A percentile compares a stretch with the other conserved stretches of the same genome.
Evolutionary conservation across 1,284 basidiomycete genomes (phyloP).

Genomic region (Microbotryum scabiosae): DNA sequence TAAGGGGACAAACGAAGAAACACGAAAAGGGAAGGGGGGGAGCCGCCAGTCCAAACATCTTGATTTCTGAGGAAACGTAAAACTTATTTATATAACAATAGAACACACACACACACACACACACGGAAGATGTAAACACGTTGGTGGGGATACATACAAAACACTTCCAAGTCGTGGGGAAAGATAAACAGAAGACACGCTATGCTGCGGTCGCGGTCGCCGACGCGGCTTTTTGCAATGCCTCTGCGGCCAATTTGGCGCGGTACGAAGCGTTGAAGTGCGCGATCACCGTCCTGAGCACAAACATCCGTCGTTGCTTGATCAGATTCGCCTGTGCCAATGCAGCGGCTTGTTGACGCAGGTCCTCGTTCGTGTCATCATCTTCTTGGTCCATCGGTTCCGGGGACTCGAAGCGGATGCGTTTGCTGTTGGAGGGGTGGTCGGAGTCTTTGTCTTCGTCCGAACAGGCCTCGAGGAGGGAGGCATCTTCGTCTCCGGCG

Average conservation of each 20-base stretch:
- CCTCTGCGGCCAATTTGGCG: slow-evolving; percentile 6
- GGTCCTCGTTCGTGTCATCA: background rate
- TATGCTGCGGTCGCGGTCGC: too few relatives aligned
- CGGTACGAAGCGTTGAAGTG: slow-evolving; percentile 24
- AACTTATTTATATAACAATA: too few relatives aligned
- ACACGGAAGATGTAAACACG: too few relatives aligned
- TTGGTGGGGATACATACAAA: too few relatives aligned
- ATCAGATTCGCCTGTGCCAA: background rate
- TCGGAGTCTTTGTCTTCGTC: slow-evolving; percentile 22
- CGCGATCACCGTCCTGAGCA: slow-evolving; percentile 12
- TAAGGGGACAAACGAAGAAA: too few relatives aligned
- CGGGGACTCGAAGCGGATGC: slow-evolving; percentile 1
- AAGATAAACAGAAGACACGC: too few relatives aligned
- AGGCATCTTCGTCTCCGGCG: background rate
- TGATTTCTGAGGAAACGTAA: too few relatives aligned
- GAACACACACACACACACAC: too few relatives aligned
- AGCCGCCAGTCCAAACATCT: too few relatives aligned
- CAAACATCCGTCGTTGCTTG: slow-evolving; percentile 3
- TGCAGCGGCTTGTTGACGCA: background rate
- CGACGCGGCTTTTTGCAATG: too few relatives aligned
- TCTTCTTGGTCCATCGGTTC: background rate
- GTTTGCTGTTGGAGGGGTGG: slow-evolving; percentile 14
- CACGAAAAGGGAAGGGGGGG: too few relatives aligned
- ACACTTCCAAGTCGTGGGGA: too few relatives aligned
- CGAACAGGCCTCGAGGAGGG: slow-evolving; percentile 5